Percentiles rank a stretch among this genome's conserved stretches.
These are phyloP conservation scores for Eremothecium cymbalariae DNA, from an alignment of 1,139 yeast genomes.

Conservation along the genomic window DNA sequence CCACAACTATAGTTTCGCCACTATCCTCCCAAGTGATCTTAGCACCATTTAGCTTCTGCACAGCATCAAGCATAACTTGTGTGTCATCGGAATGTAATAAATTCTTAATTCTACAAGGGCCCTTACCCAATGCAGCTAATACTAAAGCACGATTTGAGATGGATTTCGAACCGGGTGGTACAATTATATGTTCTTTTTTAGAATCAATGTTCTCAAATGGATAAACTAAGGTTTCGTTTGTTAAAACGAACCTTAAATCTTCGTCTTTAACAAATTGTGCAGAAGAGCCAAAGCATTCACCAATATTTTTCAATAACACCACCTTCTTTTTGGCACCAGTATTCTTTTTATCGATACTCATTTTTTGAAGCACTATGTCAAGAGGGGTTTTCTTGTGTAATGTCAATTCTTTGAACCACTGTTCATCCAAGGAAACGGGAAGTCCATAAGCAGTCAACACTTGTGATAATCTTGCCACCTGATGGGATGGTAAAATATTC, in stretches of 20 bases:
- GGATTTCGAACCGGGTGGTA: conserved; percentile 96
- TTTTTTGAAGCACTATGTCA: conserved; percentile 63
- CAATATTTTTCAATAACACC: conserved; percentile 75
- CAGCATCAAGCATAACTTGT: conserved; percentile 87
- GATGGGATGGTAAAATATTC: conserved; percentile 84
- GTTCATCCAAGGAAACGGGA: conserved; percentile 73
- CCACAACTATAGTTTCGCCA: conserved; percentile 78
- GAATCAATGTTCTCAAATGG: conserved; percentile 43
- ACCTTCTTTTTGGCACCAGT: conserved; percentile 87
- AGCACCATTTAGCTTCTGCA: conserved; percentile 73
- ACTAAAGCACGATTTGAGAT: conserved; percentile 92
- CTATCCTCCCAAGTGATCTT: conserved; percentile 70
- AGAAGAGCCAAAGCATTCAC: conserved; percentile 77
- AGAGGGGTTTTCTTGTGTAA: conserved; percentile 62
- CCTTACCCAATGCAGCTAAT: conserved; percentile 84
- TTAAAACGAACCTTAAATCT: conserved; percentile 70
- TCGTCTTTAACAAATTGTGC: conserved; percentile 80
- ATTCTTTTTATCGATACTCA: conserved; percentile 95
- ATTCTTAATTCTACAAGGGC: conserved; percentile 75
- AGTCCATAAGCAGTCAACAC: conserved; percentile 78
- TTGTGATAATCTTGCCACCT: conserved; percentile 82
- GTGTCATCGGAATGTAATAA: conserved; percentile 93
- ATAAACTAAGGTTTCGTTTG: conserved; percentile 71
- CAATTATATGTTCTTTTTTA: conserved; percentile 38
- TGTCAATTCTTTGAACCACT: conserved; percentile 62